Evolutionary conservation across 2,329 filamentous ascomycete species (phyloP).

Genomic region (Penicillium sp.): DNA sequence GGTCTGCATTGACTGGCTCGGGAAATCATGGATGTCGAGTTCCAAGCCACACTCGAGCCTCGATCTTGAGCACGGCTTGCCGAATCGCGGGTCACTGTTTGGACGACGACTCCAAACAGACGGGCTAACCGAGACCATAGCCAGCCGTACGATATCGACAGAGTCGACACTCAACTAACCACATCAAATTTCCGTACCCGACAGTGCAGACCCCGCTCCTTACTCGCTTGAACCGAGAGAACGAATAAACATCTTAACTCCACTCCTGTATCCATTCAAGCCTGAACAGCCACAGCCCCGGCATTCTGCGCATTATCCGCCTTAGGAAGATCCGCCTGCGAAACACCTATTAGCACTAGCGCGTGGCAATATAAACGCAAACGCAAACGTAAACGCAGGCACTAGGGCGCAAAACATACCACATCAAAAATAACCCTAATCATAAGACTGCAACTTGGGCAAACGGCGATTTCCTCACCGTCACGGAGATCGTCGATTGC

Average conservation of each 20-base stretch:
- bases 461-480: conserved; percentile 92
- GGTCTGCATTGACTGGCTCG: too few relatives aligned
- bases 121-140: too few relatives aligned
- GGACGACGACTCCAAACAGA: too few relatives aligned
- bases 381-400: neutral
- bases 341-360: conserved; percentile 8
- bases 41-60: neutral
- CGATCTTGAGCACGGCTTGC: neutral
- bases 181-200: too few relatives aligned
- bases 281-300: conserved; percentile 42
- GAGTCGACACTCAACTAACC: neutral
- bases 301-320: conserved; percentile 37
- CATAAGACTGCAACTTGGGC: conserved; percentile 96
- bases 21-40: neutral
- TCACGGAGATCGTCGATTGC: conserved; percentile 80
- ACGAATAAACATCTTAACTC: neutral
- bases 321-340: conserved; percentile 56
- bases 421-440: conserved; percentile 90
- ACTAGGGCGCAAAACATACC: conserved; percentile 52
- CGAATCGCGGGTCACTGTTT: neutral
- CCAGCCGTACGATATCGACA: too few relatives aligned
- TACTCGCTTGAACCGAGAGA: neutral
- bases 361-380: neutral
- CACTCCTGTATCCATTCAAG: conserved; percentile 29
- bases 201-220: neutral